Evolutionary conservation across 176 grass and related monocot genomes (phyloP).

Genomic region (Zoysia pacifica): DNA sequence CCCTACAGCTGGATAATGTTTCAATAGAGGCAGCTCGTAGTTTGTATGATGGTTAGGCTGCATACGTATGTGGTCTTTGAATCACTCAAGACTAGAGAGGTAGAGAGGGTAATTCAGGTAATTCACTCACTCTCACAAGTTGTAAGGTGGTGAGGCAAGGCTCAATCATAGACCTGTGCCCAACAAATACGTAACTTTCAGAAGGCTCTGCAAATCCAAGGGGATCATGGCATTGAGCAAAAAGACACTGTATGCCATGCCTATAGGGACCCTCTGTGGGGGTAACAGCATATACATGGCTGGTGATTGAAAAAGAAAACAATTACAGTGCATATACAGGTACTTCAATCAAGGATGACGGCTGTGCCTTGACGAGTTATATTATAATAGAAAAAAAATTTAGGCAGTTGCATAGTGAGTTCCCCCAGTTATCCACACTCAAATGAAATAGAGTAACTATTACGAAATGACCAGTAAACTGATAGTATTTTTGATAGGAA

Average conservation of each 20-base stretch:
- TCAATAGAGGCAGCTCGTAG: conserved; percentile 38
- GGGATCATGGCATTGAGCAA: conserved; percentile 59
- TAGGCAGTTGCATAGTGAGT: conserved; percentile 7
- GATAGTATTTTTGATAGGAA: background rate
- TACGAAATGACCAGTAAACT: background rate
- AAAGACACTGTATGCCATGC: conserved; percentile 64
- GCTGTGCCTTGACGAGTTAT: background rate
- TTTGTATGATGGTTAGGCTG: conserved; percentile 71
- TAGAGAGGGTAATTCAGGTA: conserved; percentile 15
- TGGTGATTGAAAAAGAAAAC: conserved; percentile 43
- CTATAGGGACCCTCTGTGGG: conserved; percentile 57
- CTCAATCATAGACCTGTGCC: conserved; percentile 55
- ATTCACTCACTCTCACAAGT: conserved; percentile 53
- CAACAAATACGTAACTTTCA: conserved; percentile 81
- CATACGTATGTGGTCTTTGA: conserved; percentile 70
- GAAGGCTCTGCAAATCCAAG: conserved; percentile 80
- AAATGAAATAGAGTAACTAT: conserved; percentile 2
- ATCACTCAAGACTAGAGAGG: conserved; percentile 47
- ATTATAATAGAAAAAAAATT: conserved; percentile 1
- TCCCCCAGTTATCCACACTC: background rate
- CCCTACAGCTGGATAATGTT: conserved; percentile 48
- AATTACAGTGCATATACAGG: conserved; percentile 36
- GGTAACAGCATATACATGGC: conserved; percentile 43
- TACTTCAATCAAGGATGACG: conserved; percentile 13
- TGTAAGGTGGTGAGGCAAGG: conserved; percentile 55